Conservation (phyloP, 1,139 yeast species). For the Meyerozyma carpophila region DNA sequence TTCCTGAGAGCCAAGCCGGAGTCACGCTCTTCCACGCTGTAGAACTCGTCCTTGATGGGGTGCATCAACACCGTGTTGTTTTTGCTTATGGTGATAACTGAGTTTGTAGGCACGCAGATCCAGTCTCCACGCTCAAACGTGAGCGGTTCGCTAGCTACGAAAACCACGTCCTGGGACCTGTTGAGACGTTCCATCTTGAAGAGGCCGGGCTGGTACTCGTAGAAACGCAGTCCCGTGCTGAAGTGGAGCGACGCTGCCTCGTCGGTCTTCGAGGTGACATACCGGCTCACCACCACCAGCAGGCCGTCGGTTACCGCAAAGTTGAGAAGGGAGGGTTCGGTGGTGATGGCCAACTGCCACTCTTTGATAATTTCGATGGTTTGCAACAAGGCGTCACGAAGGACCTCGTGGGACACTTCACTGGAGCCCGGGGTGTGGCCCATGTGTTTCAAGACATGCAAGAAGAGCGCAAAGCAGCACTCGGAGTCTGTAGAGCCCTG, state of each 20-base stretch:
- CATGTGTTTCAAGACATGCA: constrained; percentile 69
- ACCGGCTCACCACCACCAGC: constrained; percentile 82
- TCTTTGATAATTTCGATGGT: constrained; percentile 71
- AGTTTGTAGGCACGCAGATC: constrained; percentile 94
- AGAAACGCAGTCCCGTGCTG: constrained; percentile 87
- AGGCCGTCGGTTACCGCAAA: constrained; percentile 95
- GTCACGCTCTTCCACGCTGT: constrained; percentile 63
- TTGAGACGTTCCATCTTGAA: constrained; percentile 92
- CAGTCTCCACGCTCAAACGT: constrained; percentile 97
- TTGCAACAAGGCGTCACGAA: constrained; percentile 64
- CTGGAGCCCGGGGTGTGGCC: constrained; percentile 61
- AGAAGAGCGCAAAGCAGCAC: constrained; percentile 84
- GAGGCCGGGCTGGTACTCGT: constrained; percentile 84
- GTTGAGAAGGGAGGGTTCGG: constrained; percentile 82
- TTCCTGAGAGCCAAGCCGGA: constrained; percentile 82
- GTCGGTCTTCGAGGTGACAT: constrained; percentile 81
- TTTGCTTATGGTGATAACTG: constrained; percentile 73
- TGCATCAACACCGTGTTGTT: constrained; percentile 81
- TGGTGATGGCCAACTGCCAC: constrained; percentile 47
- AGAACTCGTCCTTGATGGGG: constrained; percentile 88
- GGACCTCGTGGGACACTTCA: constrained; percentile 45
- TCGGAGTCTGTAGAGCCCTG: constrained; percentile 97
- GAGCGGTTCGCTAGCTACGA: constrained; percentile 93
- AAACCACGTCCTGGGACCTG: constrained; percentile 88
- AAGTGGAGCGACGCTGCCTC: constrained; percentile 96